These are phyloP conservation scores for Aureobasidium sp. DNA, from an alignment of 2,329 filamentous ascomycete genomes.

Conservation along the genomic window DNA sequence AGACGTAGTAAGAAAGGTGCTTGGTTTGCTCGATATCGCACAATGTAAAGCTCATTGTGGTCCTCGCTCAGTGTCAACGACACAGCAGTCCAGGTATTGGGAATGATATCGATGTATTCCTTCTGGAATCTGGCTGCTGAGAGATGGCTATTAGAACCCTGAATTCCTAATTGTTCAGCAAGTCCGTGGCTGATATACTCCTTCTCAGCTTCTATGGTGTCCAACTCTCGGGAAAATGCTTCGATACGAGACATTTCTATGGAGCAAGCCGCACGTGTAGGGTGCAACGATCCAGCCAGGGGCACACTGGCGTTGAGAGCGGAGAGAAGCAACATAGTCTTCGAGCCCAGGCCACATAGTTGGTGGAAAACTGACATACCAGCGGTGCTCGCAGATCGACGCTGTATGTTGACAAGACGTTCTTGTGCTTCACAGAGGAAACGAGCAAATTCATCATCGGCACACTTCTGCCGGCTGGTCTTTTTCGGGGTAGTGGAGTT, in stretches of 20 bases:
- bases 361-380: constrained; percentile 51
- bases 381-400: constrained; percentile 45
- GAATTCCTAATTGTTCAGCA: not conserved
- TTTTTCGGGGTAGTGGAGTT: constrained; percentile 13
- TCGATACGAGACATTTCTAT: constrained; percentile 19
- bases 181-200: not conserved
- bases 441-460: constrained; percentile 44
- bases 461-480: constrained; percentile 4
- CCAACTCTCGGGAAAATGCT: constrained; percentile 2
- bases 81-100: constrained; percentile 72
- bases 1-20: constrained; percentile 81
- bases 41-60: constrained; percentile 77
- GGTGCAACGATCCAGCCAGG: constrained; percentile 30
- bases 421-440: constrained; percentile 60
- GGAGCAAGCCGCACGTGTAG: constrained; percentile 34
- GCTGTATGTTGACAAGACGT: constrained; percentile 57
- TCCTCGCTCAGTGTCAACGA: constrained; percentile 79
- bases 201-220: constrained; percentile 6
- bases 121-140: constrained; percentile 55
- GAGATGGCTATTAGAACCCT: not conserved
- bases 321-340: constrained; percentile 34
- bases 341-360: constrained; percentile 29
- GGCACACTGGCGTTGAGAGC: constrained; percentile 27
- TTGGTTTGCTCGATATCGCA: constrained; percentile 68
- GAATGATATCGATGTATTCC: constrained; percentile 80